phyloP scores from a whole-genome alignment of 2,329 filamentous ascomycete genomes.

The Pseudocercospora crystallina region DNA sequence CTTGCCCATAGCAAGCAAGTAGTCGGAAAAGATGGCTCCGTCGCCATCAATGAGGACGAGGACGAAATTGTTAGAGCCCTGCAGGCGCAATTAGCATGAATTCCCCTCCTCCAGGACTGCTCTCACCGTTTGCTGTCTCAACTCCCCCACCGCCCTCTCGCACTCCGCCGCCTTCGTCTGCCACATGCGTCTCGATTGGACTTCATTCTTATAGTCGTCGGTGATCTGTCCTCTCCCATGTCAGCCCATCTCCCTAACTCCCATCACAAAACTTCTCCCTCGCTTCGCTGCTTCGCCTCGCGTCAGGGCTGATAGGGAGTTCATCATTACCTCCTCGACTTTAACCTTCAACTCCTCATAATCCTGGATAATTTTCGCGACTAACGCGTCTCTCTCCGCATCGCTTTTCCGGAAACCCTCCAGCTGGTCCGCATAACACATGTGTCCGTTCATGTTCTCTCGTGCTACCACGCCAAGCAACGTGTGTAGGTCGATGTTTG shows the following conservation, averaged over 20 bases:
- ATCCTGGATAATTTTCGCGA: conserved; percentile 32
- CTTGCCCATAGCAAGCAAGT: conserved; percentile 41
- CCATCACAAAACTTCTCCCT: too few species aligned
- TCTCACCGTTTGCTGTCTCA: conserved; percentile 29
- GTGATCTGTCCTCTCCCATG: too few species aligned
- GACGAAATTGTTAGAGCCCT: conserved; percentile 44
- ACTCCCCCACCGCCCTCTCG: conserved; percentile 25
- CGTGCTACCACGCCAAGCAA: too few species aligned
- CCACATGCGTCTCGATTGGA: conserved; percentile 37
- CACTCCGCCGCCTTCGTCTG: conserved; percentile 29
- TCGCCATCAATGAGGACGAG: conserved; percentile 52
- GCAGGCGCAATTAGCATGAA: not conserved
- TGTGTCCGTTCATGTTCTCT: too few species aligned
- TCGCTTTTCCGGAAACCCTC: conserved; percentile 35
- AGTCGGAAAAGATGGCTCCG: conserved; percentile 47
- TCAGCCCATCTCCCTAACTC: too few species aligned
- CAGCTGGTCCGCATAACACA: conserved; percentile 26
- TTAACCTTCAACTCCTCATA: conserved; percentile 35
- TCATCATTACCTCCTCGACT: conserved; percentile 27
- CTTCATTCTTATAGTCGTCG: conserved; percentile 39
- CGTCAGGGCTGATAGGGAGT: too few species aligned
- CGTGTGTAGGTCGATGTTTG: too few species aligned
- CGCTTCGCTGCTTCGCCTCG: too few species aligned
- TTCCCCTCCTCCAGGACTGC: not conserved
- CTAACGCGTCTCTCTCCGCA: conserved; percentile 32